These are phyloP conservation scores for Terana coerulea DNA, from an alignment of 768 basidiomycete species.

Conservation along the genomic window DNA sequence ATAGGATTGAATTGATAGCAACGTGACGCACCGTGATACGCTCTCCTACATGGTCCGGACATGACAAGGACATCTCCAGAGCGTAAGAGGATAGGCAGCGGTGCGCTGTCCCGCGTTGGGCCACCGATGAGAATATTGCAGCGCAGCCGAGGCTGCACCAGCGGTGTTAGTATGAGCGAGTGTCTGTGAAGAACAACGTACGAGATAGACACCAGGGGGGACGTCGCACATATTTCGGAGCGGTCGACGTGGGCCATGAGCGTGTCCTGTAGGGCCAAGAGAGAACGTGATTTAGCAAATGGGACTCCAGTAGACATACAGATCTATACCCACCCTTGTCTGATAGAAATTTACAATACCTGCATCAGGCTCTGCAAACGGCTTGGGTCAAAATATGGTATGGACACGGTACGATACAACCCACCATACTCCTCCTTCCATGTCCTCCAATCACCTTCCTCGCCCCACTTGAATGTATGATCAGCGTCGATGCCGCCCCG, in stretches of 20 bases:
- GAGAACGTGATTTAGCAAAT: background rate
- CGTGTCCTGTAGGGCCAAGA: constrained; percentile 54
- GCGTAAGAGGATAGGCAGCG: constrained; percentile 78
- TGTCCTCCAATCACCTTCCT: constrained; percentile 52
- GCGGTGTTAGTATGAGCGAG: background rate
- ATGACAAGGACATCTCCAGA: constrained; percentile 93
- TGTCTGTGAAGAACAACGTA: constrained; percentile 33
- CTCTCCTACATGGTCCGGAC: constrained; percentile 86
- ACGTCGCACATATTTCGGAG: constrained; percentile 88
- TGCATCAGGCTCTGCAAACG: constrained; percentile 77
- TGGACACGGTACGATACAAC: constrained; percentile 1
- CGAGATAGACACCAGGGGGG: constrained; percentile 94
- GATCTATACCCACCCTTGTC: constrained; percentile 44
- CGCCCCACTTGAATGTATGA: constrained; percentile 45
- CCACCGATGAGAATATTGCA: constrained; percentile 90
- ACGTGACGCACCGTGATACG: constrained; percentile 78
- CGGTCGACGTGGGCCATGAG: constrained; percentile 98
- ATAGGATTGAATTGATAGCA: background rate
- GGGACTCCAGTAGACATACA: too few species aligned
- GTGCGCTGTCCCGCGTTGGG: constrained; percentile 68
- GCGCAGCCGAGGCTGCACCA: constrained; percentile 75
- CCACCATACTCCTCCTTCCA: constrained; percentile 83
- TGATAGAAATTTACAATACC: constrained; percentile 98
- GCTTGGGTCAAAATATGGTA: background rate
- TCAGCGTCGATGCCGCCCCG: constrained; percentile 28